These are phyloP conservation scores for Andrographis paniculata DNA, from an alignment of 305 asterid genomes.

Conservation along the genomic window DNA sequence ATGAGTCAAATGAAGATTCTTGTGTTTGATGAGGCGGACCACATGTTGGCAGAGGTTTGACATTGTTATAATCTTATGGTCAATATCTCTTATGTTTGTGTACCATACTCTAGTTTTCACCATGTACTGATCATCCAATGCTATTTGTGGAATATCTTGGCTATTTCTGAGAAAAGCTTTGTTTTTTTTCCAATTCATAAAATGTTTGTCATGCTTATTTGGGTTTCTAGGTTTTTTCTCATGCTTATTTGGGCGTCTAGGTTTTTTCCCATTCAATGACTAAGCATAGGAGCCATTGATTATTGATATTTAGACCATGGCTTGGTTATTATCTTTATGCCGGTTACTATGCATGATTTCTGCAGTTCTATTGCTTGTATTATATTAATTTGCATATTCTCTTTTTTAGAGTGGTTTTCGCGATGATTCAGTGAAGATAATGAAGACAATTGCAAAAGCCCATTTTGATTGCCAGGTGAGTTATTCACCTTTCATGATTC, in stretches of 20 bases:
- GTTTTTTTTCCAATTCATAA: too few relatives aligned
- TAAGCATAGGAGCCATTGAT: too few relatives aligned
- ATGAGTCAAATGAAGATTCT: slow-evolving; percentile 72
- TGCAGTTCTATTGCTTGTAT: background rate
- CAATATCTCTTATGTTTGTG: slow-evolving; percentile 12
- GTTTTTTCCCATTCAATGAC: too few relatives aligned
- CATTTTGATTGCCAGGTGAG: slow-evolving; percentile 74
- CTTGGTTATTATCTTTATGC: too few relatives aligned
- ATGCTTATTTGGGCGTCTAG: too few relatives aligned
- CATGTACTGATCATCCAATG: slow-evolving; percentile 8
- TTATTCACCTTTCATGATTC: slow-evolving; percentile 3
- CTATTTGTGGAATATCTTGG: too few relatives aligned
- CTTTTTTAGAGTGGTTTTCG: slow-evolving; percentile 71
- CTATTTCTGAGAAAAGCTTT: too few relatives aligned
- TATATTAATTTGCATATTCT: background rate
- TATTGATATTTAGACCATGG: too few relatives aligned
- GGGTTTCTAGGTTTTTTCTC: too few relatives aligned
- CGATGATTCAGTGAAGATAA: slow-evolving; percentile 65
- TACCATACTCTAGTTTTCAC: background rate
- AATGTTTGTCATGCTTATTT: too few relatives aligned
- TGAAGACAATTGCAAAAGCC: slow-evolving; percentile 50
- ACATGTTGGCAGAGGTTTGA: slow-evolving; percentile 81
- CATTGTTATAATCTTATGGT: slow-evolving; percentile 9
- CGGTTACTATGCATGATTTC: too few relatives aligned
- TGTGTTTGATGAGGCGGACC: slow-evolving; percentile 97